phyloP scores from a whole-genome alignment of 495 filamentous ascomycete species.

The Neurospora sublineolata region DNA sequence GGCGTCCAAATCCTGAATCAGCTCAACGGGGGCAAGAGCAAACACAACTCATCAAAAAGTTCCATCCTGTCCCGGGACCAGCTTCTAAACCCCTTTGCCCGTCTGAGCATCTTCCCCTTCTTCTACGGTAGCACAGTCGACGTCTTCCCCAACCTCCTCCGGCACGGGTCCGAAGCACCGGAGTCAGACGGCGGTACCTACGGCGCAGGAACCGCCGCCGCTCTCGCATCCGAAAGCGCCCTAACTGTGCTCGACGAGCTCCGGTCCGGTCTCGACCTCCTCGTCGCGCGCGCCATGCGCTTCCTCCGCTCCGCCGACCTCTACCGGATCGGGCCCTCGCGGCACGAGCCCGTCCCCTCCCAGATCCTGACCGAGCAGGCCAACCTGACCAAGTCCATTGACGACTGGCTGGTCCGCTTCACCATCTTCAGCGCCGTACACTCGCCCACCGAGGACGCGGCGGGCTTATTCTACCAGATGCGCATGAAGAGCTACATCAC shows the following conservation, averaged over 20 bases:
- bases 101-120: slow-evolving; percentile 22
- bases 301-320: slow-evolving; percentile 17
- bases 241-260: slow-evolving; percentile 14
- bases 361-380: slow-evolving; percentile 3
- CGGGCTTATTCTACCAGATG: background rate
- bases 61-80: slow-evolving; percentile 18
- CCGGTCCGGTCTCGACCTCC: slow-evolving; percentile 16
- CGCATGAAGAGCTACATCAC: slow-evolving; percentile 13
- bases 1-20: slow-evolving; percentile 24
- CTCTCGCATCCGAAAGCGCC: background rate
- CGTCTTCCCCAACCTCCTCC: slow-evolving; percentile 15
- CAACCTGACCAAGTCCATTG: slow-evolving; percentile 1
- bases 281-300: slow-evolving; percentile 15
- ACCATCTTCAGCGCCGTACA: slow-evolving; percentile 5
- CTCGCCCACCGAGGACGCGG: background rate
- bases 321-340: slow-evolving; percentile 12
- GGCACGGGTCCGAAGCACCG: slow-evolving; percentile 1
- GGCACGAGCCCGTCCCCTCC: background rate
- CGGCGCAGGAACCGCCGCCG: background rate
- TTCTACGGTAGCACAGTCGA: slow-evolving; percentile 21
- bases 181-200: background rate
- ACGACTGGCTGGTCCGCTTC: slow-evolving; percentile 17
- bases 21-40: slow-evolving; percentile 1
- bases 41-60: background rate
- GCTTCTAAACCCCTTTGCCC: slow-evolving; percentile 23